These are phyloP conservation scores for Cicer arietinum DNA, from an alignment of 306 rosid genomes.

Conservation along the genomic window DNA sequence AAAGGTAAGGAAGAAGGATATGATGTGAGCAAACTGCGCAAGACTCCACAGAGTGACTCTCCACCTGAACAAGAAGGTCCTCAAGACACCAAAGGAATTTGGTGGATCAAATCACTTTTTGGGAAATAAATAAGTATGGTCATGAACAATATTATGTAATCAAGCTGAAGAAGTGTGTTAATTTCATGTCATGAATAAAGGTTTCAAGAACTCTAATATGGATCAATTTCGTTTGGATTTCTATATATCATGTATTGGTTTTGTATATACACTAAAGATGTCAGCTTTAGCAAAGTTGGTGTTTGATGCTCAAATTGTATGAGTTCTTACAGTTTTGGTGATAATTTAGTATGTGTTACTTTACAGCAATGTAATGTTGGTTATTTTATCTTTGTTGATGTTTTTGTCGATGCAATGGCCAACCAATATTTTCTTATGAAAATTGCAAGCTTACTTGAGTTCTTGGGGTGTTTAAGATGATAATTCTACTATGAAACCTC, in stretches of 20 bases:
- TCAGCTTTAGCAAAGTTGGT: slow-evolving; percentile 24
- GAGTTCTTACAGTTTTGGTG: slow-evolving; percentile 8
- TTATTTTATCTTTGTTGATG: not conserved
- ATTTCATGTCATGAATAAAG: slow-evolving; percentile 37
- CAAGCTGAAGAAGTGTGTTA: slow-evolving; percentile 3
- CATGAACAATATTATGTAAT: not conserved
- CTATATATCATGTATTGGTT: slow-evolving; percentile 20
- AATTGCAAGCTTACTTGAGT: no score
- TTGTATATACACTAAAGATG: slow-evolving; percentile 31
- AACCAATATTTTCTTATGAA: no score
- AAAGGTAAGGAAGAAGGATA: slow-evolving; percentile 70
- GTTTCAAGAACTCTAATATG: slow-evolving; percentile 12
- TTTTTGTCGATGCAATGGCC: not conserved
- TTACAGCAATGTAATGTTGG: not conserved
- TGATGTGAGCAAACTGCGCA: slow-evolving; percentile 87
- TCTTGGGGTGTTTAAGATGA: no score
- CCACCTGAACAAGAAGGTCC: slow-evolving; percentile 72
- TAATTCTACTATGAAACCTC: no score
- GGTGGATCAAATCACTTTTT: slow-evolving; percentile 77
- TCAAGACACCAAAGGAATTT: slow-evolving; percentile 72
- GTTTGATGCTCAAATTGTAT: slow-evolving; percentile 36
- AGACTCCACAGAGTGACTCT: slow-evolving; percentile 77
- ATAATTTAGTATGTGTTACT: slow-evolving; percentile 17
- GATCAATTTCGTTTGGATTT: slow-evolving; percentile 36
- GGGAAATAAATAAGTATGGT: slow-evolving; percentile 45